Base-by-base conservation (phyloP, 768 basidiomycete species). In the Termitomyces sp. region DNA sequence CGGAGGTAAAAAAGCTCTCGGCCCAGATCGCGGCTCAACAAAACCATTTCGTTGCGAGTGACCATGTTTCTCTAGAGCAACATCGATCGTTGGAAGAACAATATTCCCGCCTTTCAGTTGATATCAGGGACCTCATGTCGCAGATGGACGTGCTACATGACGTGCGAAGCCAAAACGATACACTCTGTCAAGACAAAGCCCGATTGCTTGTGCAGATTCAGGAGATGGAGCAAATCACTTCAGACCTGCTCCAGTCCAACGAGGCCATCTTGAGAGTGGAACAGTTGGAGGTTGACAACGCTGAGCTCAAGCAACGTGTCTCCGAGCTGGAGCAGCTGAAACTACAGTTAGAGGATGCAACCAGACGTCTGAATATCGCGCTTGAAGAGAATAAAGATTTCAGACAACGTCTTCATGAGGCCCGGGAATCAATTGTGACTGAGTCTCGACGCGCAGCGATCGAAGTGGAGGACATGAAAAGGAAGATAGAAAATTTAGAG, bases 141-240 rank as follows among this genome's bases (percentile, higher is more conserved):
- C 51, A 58, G 56, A 22, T 53, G 17, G 45, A 54, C 34, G 34
- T 45, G 44, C 65, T 67, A 22, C 59, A 59, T 48, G 62, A 64
- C 42, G 55, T 55, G 21, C 45, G 57, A 34, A 58, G 46, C 11
- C 64, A 32, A 22, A 60, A 63, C 43, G 69, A 69, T 9, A 64
- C 64, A n/a, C 66, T 71, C 35, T 56, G 62, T 0, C 58, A 57
- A 26, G 69, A 74, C 40, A 69, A 72, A 21, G 60, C 59, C 10
- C 43, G 62, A 14, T 60, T 74, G 1, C 56, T 66, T 8, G 56
- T 60, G 2, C 63, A 65, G 56, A 57, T 66, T 6, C 53, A 57
- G 0, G 67, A 71, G 30, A 61, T 66, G 45, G 71, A 71, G 51
- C 67, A 71, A 35, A 54, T 65, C 12, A 69, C 71, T 19, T 58